Percentiles rank a stretch among this genome's conserved stretches.
Evolutionary conservation across 768 basidiomycete genomes (phyloP).

Genomic region (Pleurotus sapidus): DNA sequence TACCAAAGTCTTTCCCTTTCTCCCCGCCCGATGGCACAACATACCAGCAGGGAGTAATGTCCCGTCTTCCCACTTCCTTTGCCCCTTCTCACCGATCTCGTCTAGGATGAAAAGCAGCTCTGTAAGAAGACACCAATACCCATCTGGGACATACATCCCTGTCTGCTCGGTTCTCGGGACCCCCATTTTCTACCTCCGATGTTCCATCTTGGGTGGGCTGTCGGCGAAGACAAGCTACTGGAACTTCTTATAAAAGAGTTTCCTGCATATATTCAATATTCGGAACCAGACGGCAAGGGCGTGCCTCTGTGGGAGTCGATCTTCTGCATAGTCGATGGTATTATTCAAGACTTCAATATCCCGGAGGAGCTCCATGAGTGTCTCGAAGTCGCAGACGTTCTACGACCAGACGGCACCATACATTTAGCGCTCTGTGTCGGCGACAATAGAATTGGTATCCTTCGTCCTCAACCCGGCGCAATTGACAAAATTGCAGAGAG

Average conservation of each 20-base stretch:
- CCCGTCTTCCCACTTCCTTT: too few species aligned
- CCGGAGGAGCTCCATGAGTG: neutral
- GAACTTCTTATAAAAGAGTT: neutral
- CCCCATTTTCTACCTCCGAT: too few species aligned
- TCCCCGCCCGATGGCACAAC: too few species aligned
- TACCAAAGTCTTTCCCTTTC: constrained; percentile 9
- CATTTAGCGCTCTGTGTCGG: too few species aligned
- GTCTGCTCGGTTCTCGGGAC: too few species aligned
- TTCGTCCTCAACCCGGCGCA: neutral
- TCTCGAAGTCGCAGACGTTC: neutral
- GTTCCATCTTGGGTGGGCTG: constrained; percentile 3
- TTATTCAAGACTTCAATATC: neutral
- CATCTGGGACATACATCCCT: too few species aligned
- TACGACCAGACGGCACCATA: neutral
- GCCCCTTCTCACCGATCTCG: too few species aligned
- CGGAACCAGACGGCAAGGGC: neutral
- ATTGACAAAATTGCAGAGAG: too few species aligned
- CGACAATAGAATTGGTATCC: neutral
- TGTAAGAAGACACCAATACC: too few species aligned
- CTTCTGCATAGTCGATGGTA: neutral
- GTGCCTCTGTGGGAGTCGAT: neutral
- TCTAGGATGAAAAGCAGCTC: too few species aligned
- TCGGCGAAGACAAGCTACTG: too few species aligned
- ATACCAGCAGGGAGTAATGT: too few species aligned
- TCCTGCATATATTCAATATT: neutral